These are phyloP conservation scores for Thamnidium elegans DNA, from an alignment of 192 early-diverging fungal genomes.

Conservation along the genomic window DNA sequence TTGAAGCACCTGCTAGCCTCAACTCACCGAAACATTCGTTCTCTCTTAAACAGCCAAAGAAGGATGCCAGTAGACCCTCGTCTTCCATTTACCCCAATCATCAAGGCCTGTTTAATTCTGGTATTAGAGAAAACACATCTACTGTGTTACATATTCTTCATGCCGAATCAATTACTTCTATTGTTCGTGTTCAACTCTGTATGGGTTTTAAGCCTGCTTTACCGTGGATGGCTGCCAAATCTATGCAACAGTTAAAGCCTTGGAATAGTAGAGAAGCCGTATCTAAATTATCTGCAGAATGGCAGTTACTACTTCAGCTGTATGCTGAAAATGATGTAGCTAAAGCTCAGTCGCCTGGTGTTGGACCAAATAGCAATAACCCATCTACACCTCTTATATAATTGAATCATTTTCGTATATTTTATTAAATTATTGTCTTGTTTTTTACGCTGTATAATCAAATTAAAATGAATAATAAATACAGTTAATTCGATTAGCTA, in stretches of 20 bases:
- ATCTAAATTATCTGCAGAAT: constrained; percentile 6
- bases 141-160: constrained; percentile 10
- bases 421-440: too few relatives aligned
- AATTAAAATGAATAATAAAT: too few relatives aligned
- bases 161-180: constrained; percentile 9
- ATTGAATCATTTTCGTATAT: too few relatives aligned
- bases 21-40: background rate
- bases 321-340: background rate
- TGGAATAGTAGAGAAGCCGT: constrained; percentile 23
- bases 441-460: too few relatives aligned
- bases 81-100: background rate
- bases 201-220: constrained; percentile 25
- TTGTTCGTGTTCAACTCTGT: constrained; percentile 14
- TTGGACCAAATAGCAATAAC: too few relatives aligned
- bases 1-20: background rate
- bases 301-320: constrained; percentile 20
- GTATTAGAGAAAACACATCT: background rate
- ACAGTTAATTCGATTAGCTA: too few relatives aligned
- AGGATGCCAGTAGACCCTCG: background rate
- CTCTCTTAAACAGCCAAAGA: background rate
- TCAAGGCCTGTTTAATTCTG: background rate
- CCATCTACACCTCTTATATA: too few relatives aligned
- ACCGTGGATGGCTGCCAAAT: constrained; percentile 14
- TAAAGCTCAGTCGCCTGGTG: too few relatives aligned
- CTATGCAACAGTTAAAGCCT: constrained; percentile 6